These are phyloP conservation scores for Magnusiomyces paraingens DNA, from an alignment of 1,139 yeast species.

Conservation along the genomic window DNA sequence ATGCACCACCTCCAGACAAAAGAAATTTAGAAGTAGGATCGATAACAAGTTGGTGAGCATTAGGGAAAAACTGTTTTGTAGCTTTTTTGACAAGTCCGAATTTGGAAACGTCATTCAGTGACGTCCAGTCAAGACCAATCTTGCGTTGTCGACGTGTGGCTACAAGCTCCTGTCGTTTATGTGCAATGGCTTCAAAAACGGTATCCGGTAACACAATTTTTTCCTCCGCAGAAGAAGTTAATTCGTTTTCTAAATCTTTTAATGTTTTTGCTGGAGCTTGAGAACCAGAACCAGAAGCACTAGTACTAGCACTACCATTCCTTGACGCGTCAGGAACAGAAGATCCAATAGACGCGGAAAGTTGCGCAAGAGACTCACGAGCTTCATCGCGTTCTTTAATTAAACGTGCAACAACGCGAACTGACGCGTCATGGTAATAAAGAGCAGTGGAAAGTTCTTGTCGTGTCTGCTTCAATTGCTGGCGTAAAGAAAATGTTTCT, in stretches of 20 bases:
- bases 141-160: constrained; percentile 21
- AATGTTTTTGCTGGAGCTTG: constrained; percentile 10
- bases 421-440: constrained; percentile 86
- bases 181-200: constrained; percentile 14
- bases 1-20: constrained; percentile 28
- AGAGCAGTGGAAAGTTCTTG: constrained; percentile 71
- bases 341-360: constrained; percentile 28
- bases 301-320: constrained; percentile 5
- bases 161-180: constrained; percentile 19
- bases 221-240: neutral
- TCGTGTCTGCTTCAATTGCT: constrained; percentile 59
- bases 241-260: constrained; percentile 17
- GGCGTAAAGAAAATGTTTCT: constrained; percentile 70
- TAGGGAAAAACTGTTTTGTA: constrained; percentile 25
- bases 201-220: constrained; percentile 6
- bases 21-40: constrained; percentile 11
- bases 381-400: constrained; percentile 72
- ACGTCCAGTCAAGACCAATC: constrained; percentile 18
- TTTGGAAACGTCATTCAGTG: constrained; percentile 14
- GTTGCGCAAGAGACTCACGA: constrained; percentile 47
- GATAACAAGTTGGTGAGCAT: constrained; percentile 19
- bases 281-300: neutral
- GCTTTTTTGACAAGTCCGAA: constrained; percentile 12
- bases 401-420: constrained; percentile 72
- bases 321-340: constrained; percentile 5